Evolutionary conservation across 495 filamentous ascomycete genomes (phyloP).

Genomic region (Lepidopterella palustris): DNA sequence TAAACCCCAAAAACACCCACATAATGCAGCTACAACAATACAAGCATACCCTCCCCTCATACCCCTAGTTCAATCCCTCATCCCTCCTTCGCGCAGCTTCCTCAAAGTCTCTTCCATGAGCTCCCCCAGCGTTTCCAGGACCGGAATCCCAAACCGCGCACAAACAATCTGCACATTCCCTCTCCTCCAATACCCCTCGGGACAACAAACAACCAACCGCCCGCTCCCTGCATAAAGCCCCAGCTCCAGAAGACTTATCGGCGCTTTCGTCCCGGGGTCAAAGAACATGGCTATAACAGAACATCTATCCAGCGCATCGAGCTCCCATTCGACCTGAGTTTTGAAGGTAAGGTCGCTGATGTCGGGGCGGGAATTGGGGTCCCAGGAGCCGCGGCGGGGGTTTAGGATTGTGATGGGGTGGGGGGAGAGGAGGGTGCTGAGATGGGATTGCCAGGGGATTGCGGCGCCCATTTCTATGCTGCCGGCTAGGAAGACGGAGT

Average conservation of each 20-base stretch:
- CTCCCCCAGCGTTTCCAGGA: conserved; percentile 34
- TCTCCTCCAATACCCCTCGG: conserved; percentile 47
- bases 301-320: conserved; percentile 47
- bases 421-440: conserved; percentile 5
- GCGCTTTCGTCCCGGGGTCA: conserved; percentile 41
- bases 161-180: conserved; percentile 54
- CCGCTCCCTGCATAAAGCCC: conserved; percentile 43
- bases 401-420: conserved; percentile 54
- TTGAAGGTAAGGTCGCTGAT: conserved; percentile 40
- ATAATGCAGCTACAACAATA: too few relatives aligned
- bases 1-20: too few relatives aligned
- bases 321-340: conserved; percentile 55
- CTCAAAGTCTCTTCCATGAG: conserved; percentile 18
- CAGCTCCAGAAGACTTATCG: conserved; percentile 48
- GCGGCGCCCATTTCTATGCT: conserved; percentile 29
- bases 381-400: conserved; percentile 50
- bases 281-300: conserved; percentile 53
- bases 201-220: conserved; percentile 49
- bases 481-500: conserved; percentile 29
- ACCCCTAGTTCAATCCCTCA: too few relatives aligned
- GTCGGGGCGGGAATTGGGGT: conserved; percentile 46
- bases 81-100: too few relatives aligned
- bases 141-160: conserved; percentile 38
- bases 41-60: too few relatives aligned
- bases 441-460: conserved; percentile 18